A percentile compares a stretch with the other conserved stretches of the same genome.
These are phyloP conservation scores for Mycena crocata DNA, from an alignment of 768 basidiomycete species.

Conservation along the genomic window DNA sequence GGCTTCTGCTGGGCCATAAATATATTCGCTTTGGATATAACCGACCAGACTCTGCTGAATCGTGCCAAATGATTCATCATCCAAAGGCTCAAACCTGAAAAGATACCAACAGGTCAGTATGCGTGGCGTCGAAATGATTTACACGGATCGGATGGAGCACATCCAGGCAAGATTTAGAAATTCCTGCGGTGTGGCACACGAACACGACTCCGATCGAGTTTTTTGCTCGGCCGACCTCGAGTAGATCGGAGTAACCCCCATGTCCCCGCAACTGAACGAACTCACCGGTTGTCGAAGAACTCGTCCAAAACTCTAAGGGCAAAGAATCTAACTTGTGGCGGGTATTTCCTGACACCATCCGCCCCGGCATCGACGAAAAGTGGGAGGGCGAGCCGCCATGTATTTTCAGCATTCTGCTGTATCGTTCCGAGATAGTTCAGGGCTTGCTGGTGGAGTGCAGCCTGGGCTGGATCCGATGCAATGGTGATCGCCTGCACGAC, in stretches of 20 bases:
- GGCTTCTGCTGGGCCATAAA: slow-evolving; percentile 85
- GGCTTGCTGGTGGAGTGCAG: slow-evolving; percentile 84
- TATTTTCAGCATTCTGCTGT: slow-evolving; percentile 77
- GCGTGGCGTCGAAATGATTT: slow-evolving; percentile 28
- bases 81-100: slow-evolving; percentile 71
- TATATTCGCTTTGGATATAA: slow-evolving; percentile 91
- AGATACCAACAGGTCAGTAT: slow-evolving; percentile 26
- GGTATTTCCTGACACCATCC: slow-evolving; percentile 75
- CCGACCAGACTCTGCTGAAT: slow-evolving; percentile 82
- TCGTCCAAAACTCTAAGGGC: slow-evolving; percentile 85
- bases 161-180: not conserved
- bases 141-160: slow-evolving; percentile 15
- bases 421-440: slow-evolving; percentile 84
- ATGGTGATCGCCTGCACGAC: slow-evolving; percentile 88
- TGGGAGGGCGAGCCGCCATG: slow-evolving; percentile 85
- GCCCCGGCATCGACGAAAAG: slow-evolving; percentile 74
- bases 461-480: slow-evolving; percentile 84
- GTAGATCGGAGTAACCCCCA: slow-evolving; percentile 23
- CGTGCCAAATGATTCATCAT: slow-evolving; percentile 75
- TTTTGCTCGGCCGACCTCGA: not conserved
- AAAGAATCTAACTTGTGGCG: slow-evolving; percentile 81
- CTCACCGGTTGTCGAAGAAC: slow-evolving; percentile 86
- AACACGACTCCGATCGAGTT: slow-evolving; percentile 2
- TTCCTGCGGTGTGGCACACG: slow-evolving; percentile 12
- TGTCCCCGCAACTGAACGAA: slow-evolving; percentile 27